Base-by-base conservation (phyloP, 306 rosid genomes). In the Nissolia schottii region DNA sequence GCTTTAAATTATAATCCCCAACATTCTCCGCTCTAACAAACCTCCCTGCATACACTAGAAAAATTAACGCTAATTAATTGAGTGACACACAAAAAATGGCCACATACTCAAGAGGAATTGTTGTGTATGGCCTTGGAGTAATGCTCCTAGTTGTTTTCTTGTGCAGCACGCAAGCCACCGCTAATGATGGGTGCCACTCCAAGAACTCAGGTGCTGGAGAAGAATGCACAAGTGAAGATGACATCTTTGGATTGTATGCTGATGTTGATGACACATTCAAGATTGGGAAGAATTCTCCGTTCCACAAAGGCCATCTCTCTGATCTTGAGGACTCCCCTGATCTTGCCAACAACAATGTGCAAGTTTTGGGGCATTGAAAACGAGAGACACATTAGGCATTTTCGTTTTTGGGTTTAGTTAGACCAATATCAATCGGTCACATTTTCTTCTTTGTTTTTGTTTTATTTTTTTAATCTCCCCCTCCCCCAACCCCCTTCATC, bases 261-360 rank as follows among this genome's bases (percentile, higher is more conserved):
- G 84, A 83, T 53, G 24, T 75, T n/a, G 87, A 83, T 65, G 87
- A 83, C 60, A 58, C 84, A 70, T 83, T 23, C 56, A 83, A 4
- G 34, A 29, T 0, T 25, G 1, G 7, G 0, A 62, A 7, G 43
- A 60, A 28, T 18, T 31, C 37, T 23, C 43, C 20, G 32, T 14
- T 15, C 8, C 15, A 19, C 2, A 3, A 31, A 0, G 24, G 56
- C 18, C 3, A 35, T 8, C 1, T 15, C 10, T 11, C 5, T 11
- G 63, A 48, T 24, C 3, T 1, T 41, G 67, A 65, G 2, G 80
- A 73, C 18, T 77, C 82, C 1, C 77, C 76, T 0, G 23, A 73
- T 59, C 3, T 67, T 23, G 41, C 65, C 1, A 53, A 74, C 51
- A 79, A 59, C 23, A 67, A 79, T 28, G 60, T 79, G 7, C 3